Base-by-base conservation (phyloP, 805 yeast species). In the Nakazawaea laoshanensis region DNA sequence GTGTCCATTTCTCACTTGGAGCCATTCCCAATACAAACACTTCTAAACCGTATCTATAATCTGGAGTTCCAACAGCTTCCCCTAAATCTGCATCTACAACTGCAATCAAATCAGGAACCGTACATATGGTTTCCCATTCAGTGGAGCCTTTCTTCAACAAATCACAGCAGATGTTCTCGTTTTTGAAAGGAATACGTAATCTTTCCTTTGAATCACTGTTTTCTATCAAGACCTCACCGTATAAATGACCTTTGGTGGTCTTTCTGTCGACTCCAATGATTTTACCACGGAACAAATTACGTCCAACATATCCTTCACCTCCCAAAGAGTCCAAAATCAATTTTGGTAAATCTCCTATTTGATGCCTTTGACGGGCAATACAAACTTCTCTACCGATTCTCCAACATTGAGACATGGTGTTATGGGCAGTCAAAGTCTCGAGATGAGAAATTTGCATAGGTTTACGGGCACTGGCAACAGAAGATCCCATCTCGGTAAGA, bases 1-100 rank as follows among this genome's bases (percentile, higher is more conserved):
- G 49, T 5, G 58, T 51, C 62, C 69, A 60, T 37, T 49, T 44
- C 34, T 47, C 43, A 33, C 51, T 46, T 27, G 67, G 65, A 4
- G 67, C 55, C 37, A 61, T 49, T 3, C 47, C 66, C 13, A 65
- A 38, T 1, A 65, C 70, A 47, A 59, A 60, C 8, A 65, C 70
- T 22, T 59, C 29, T 29, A 65, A 35, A 4, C 70, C 70, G 40
- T 65, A 65, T 23, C 68, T 41, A 40, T 63, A 65, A 24, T 65
- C 70, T 10, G 62, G 67, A 2, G 69, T 64, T 4, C 70, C 70
- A 6, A 64, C 59, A 6, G 68, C 68, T 35, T 61, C 67, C 17
- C 70, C 70, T 19, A 56, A 47, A 22, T 61, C 65, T 3, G 56
- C 43, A 43, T 65, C 67, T 26, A 55, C 40, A 6, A 65, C 65